Evolutionary conservation across 2,329 filamentous ascomycete genomes (phyloP).

Genomic region (Neopestalotiopsis sp.): DNA sequence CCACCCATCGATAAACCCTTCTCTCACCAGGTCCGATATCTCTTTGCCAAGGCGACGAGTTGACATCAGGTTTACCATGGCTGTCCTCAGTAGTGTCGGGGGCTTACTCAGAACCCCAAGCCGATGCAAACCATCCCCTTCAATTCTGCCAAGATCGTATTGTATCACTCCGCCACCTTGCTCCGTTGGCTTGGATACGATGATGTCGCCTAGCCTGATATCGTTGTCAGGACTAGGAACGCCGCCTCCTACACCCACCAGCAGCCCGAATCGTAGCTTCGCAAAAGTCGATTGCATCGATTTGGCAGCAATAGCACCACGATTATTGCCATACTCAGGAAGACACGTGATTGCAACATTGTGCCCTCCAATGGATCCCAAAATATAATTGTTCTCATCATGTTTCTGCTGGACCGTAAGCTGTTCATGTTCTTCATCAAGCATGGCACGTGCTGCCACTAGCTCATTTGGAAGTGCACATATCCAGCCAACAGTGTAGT

Average conservation of each 20-base stretch:
- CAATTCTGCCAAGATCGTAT: conserved; percentile 15
- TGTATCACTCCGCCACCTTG: conserved; percentile 14
- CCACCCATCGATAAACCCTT: too few relatives aligned
- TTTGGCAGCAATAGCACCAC: conserved; percentile 25
- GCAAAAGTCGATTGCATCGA: conserved; percentile 26
- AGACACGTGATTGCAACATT: conserved; percentile 29
- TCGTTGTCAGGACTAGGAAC: not conserved
- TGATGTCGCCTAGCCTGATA: conserved; percentile 2
- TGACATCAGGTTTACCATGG: too few relatives aligned
- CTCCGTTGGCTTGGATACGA: conserved; percentile 6
- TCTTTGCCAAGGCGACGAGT: too few relatives aligned
- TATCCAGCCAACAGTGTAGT: too few relatives aligned
- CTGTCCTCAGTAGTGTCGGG: too few relatives aligned
- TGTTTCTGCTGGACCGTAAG: too few relatives aligned
- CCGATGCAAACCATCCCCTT: not conserved
- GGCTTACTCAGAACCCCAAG: too few relatives aligned
- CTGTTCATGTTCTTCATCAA: too few relatives aligned
- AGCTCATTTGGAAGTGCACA: too few relatives aligned
- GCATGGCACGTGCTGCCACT: too few relatives aligned
- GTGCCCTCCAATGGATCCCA: conserved; percentile 1
- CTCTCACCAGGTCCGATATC: too few relatives aligned
- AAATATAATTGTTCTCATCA: too few relatives aligned
- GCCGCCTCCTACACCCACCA: conserved; percentile 38
- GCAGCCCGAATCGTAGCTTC: conserved; percentile 26
- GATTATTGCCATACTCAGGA: conserved; percentile 12